Base-by-base conservation (phyloP, 23 red algal species). In the Agarophyton chilense region DNA sequence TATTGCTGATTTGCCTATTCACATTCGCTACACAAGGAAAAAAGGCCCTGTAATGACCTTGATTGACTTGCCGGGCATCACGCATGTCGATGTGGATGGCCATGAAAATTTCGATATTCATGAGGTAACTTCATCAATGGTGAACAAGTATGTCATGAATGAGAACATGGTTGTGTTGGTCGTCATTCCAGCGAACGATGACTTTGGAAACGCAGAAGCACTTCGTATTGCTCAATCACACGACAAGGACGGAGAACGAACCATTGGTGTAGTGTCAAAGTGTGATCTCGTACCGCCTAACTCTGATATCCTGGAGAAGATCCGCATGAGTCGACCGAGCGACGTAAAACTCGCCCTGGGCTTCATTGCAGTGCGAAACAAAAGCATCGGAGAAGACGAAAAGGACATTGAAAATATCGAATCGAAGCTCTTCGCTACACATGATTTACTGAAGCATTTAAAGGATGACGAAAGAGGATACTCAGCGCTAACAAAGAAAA, bases 61-160 rank as follows among this genome's bases (percentile, higher is more conserved):
- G 11, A 88, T 88, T 58, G 55, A 58, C 17, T 50, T 88, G n/a
- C 83, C 83, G 14, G 83, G 83, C 22, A 88, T 88, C 16, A 88
- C 83, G 31, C 62, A 88, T 40, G 62, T 75, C 10, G 83, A 88
- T 31, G 25, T 41, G 4, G 71, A 70, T 28, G n/a, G n/a, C n/a
- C 45, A 54, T 44, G 21, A 42, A 42, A 44, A 47, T 0, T 76
- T 73, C 24, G 66, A 76, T 41, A 88, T 76, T 72, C 83, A 88
- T 33, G 50, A 44, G 62, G 55, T 50, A 44, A 88, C 83, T 4
- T 24, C 62, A 19, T 24, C 32, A 4, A 88, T 88, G 67, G 83
- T 88, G 13, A 33, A 45, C 12, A 72, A 74, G 46, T 88, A 88
- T 58, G 46, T 88, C 17, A 74, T 46, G 10, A 75, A 88, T 44